Conservation (phyloP, 2,329 filamentous ascomycete species). For the Xylariomycetidae sp. region DNA sequence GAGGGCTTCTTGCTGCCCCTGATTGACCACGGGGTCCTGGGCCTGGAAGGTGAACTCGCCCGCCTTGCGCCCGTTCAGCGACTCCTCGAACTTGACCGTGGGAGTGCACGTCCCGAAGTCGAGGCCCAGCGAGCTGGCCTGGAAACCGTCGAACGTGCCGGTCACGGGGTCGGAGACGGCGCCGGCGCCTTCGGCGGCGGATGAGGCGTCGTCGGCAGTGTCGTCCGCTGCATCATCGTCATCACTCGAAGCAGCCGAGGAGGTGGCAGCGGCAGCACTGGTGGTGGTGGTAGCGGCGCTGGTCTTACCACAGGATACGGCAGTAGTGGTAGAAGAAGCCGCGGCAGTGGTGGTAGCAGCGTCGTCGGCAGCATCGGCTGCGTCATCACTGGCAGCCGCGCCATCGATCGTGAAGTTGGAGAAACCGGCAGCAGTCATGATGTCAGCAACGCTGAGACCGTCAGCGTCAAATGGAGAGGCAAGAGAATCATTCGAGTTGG, state of each 20-base stretch:
- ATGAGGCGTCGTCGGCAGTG: slow-evolving; percentile 8
- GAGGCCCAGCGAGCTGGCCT: slow-evolving; percentile 27
- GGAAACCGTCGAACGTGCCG: slow-evolving; percentile 28
- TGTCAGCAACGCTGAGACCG: slow-evolving; percentile 62
- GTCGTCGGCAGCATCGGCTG: slow-evolving; percentile 9
- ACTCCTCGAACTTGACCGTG: slow-evolving; percentile 56
- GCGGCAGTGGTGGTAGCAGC: slow-evolving; percentile 13
- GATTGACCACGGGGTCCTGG: slow-evolving; percentile 54
- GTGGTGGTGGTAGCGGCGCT: slow-evolving; percentile 10
- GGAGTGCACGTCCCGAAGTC: slow-evolving; percentile 53
- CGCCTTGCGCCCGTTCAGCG: slow-evolving; percentile 50
- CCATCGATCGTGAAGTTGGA: slow-evolving; percentile 49
- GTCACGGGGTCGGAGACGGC: slow-evolving; percentile 27
- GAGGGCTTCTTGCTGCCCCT: slow-evolving; percentile 61
- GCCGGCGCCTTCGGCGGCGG: slow-evolving; percentile 20
- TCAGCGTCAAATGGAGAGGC: slow-evolving; percentile 50
- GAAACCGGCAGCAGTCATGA: slow-evolving; percentile 59
- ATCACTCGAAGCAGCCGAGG: slow-evolving; percentile 12
- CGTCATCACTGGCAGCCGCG: slow-evolving; percentile 16
- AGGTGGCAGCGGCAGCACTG: slow-evolving; percentile 10
- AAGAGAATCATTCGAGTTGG: slow-evolving; percentile 50
- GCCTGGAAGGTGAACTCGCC: slow-evolving; percentile 66
- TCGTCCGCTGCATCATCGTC: no score
- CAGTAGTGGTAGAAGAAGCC: slow-evolving; percentile 15
- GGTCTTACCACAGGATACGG: slow-evolving; percentile 7